These are phyloP conservation scores for Butyriboletus loyo DNA, from an alignment of 768 basidiomycete genomes.

Conservation along the genomic window DNA sequence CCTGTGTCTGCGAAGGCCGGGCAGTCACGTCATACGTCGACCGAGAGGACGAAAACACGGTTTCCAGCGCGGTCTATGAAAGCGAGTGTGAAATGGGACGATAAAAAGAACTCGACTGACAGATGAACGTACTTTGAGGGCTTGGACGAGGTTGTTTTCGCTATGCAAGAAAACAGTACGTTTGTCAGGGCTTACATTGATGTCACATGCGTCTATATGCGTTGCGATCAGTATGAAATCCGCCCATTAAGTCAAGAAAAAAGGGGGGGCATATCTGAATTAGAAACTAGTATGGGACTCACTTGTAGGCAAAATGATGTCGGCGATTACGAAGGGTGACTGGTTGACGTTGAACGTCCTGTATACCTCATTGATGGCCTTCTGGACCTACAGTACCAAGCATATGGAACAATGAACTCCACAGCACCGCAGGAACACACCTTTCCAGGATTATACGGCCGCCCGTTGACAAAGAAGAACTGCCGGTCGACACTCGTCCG, in stretches of 20 bases:
- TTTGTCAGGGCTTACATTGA: conserved; percentile 97
- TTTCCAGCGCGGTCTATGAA: conserved; percentile 61
- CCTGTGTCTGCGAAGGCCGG: conserved; percentile 21
- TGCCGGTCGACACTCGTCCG: conserved; percentile 81
- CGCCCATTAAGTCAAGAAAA: not conserved
- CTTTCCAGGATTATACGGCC: conserved; percentile 80
- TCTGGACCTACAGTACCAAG: conserved; percentile 59
- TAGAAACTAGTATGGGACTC: conserved; percentile 16
- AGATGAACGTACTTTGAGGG: conserved; percentile 59
- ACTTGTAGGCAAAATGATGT: conserved; percentile 83
- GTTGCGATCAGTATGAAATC: not conserved
- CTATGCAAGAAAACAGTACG: conserved; percentile 91
- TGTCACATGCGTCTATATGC: conserved; percentile 69
- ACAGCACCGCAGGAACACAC: conserved; percentile 34
- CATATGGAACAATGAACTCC: not conserved
- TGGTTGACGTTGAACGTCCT: conserved; percentile 75
- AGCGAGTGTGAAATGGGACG: not conserved
- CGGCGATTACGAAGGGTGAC: conserved; percentile 76
- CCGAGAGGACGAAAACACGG: conserved; percentile 62
- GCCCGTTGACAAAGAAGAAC: conserved; percentile 89
- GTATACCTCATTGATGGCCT: conserved; percentile 91
- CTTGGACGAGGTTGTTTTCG: conserved; percentile 73
- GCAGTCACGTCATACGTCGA: conserved; percentile 62
- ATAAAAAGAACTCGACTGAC: too few species aligned
- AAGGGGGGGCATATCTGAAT: not conserved